phyloP scores from a whole-genome alignment of 2,329 filamentous ascomycete species.

The Ascochyta rabiei region DNA sequence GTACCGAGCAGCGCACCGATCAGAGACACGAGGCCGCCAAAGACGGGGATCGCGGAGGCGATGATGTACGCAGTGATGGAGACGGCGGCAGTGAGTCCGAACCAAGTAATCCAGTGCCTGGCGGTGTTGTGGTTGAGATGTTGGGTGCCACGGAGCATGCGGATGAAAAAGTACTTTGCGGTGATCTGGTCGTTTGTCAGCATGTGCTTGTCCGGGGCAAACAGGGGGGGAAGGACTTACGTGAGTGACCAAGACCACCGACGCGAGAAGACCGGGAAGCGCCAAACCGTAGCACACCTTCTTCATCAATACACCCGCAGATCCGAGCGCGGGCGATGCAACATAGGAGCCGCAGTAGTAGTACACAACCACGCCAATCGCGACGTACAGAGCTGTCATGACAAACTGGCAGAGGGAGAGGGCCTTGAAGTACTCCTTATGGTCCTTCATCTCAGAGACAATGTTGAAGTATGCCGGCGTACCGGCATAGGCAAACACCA shows the following conservation, averaged over 20 bases:
- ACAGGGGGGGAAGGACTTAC: conserved; percentile 10
- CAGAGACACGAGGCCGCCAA: conserved; percentile 18
- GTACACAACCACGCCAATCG: conserved; percentile 65
- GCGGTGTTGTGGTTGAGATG: conserved; percentile 60
- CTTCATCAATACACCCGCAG: conserved; percentile 64
- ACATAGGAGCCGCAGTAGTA: conserved; percentile 67
- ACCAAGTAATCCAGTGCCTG: conserved; percentile 60
- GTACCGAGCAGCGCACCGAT: conserved; percentile 20
- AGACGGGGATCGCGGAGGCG: conserved; percentile 17
- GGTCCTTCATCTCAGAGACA: conserved; percentile 67
- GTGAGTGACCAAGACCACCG: conserved; percentile 13
- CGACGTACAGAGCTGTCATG: conserved; percentile 63
- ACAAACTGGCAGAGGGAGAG: conserved; percentile 65
- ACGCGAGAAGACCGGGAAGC: conserved; percentile 13
- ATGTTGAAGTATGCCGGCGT: conserved; percentile 67
- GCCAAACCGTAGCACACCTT: conserved; percentile 66
- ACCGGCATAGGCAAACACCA: conserved; percentile 61
- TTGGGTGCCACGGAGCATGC: conserved; percentile 57
- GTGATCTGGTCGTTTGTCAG: conserved; percentile 52
- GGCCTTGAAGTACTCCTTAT: conserved; percentile 65
- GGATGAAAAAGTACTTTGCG: conserved; percentile 63
- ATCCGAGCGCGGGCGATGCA: conserved; percentile 66
- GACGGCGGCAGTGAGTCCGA: conserved; percentile 53
- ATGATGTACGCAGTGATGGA: conserved; percentile 18
- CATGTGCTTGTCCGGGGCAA: conserved; percentile 41